These are phyloP conservation scores for Silene noctiflora DNA, from an alignment of 179 eudicot species.

Conservation along the genomic window DNA sequence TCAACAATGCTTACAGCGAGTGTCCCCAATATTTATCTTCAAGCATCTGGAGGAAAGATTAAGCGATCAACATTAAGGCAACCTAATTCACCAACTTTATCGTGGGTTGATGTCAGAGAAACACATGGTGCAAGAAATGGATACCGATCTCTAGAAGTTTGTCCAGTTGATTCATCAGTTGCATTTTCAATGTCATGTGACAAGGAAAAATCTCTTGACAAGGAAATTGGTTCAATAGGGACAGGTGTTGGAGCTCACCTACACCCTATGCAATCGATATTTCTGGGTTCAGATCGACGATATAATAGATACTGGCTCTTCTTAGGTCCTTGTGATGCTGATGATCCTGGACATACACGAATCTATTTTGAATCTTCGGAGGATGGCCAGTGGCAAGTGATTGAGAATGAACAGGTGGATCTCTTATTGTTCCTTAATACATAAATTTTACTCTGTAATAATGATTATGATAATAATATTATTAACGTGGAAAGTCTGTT, in stretches of 20 bases:
- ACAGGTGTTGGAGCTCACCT: slow-evolving; percentile 34
- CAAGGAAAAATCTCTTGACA: slow-evolving; percentile 33
- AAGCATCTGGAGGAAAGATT: slow-evolving; percentile 77
- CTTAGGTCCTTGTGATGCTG: slow-evolving; percentile 84
- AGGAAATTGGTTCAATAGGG: slow-evolving; percentile 26
- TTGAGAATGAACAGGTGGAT: slow-evolving; percentile 80
- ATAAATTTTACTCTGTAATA: not conserved
- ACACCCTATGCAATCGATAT: slow-evolving; percentile 89
- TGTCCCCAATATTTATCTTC: slow-evolving; percentile 46
- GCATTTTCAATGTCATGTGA: slow-evolving; percentile 31
- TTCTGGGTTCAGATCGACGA: slow-evolving; percentile 91
- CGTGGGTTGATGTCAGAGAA: slow-evolving; percentile 27
- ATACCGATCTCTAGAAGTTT: slow-evolving; percentile 30
- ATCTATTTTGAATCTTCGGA: slow-evolving; percentile 95
- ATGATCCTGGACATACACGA: slow-evolving; percentile 86
- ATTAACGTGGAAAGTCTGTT: not conserved
- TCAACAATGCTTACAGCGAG: slow-evolving; percentile 28
- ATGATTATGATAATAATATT: not conserved
- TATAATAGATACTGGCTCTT: slow-evolving; percentile 97
- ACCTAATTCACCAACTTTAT: slow-evolving; percentile 23
- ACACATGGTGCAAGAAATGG: slow-evolving; percentile 23
- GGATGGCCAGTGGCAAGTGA: slow-evolving; percentile 96
- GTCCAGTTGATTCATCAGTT: slow-evolving; percentile 58
- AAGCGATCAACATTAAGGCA: slow-evolving; percentile 51
- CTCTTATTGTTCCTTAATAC: not conserved